Evolutionary conservation across 108 stramenopile genomes (phyloP).

Genomic region (Seminavis robusta): DNA sequence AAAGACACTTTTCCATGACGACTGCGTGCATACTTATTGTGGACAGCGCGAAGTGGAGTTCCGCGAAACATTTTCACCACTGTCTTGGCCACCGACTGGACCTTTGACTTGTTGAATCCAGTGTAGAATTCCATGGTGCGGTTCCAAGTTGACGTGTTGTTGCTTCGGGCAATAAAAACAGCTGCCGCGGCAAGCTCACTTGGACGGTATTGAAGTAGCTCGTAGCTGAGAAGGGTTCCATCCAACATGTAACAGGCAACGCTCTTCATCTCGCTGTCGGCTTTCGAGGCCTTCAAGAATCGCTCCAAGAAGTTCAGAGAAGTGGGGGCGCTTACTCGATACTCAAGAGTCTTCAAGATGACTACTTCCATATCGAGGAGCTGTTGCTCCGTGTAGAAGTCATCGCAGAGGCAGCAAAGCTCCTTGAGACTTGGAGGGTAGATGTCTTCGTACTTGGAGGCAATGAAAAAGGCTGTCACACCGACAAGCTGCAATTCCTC

Average conservation of each 20-base stretch:
- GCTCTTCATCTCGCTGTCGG: constrained; percentile 36
- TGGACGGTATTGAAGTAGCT: constrained; percentile 80
- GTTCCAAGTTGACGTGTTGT: constrained; percentile 76
- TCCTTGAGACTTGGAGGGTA: constrained; percentile 96
- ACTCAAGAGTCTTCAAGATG: constrained; percentile 83
- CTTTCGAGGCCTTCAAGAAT: constrained; percentile 55
- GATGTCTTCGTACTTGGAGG: constrained; percentile 99
- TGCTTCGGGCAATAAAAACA: constrained; percentile 78
- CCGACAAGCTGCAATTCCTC: constrained; percentile 96
- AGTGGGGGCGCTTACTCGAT: constrained; percentile 90
- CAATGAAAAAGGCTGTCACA: constrained; percentile 93
- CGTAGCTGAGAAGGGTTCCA: constrained; percentile 92
- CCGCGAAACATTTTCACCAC: constrained; percentile 46
- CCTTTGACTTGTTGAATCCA: constrained; percentile 69
- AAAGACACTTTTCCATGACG: no score
- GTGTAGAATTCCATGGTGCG: constrained; percentile 84
- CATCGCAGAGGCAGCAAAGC: constrained; percentile 95
- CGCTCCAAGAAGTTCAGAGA: constrained; percentile 89
- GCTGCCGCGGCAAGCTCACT: constrained; percentile 85
- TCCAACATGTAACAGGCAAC: constrained; percentile 90
- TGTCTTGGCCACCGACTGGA: constrained; percentile 67
- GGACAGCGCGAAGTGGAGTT: no score
- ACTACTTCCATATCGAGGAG: constrained; percentile 94
- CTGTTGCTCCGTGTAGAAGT: constrained; percentile 90
- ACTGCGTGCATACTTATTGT: no score